phyloP scores from a whole-genome alignment of 2,329 filamentous ascomycete species.

The Xylariaceae sp. region DNA sequence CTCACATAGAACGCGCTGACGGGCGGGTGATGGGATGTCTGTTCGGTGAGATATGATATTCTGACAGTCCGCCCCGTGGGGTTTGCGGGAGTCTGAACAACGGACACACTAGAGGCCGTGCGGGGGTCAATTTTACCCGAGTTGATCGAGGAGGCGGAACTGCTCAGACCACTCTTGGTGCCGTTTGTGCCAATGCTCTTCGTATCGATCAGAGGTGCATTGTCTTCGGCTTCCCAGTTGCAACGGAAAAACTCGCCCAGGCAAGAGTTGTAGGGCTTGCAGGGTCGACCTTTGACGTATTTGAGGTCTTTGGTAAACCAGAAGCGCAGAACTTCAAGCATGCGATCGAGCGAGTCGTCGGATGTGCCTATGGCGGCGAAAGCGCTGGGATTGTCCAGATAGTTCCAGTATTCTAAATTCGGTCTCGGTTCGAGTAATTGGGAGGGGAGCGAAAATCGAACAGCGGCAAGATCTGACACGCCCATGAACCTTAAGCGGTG shows the following conservation, averaged over 20 bases:
- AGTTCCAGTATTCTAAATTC: constrained; percentile 99
- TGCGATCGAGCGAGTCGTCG: constrained; percentile 84
- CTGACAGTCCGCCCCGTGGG: constrained; percentile 54
- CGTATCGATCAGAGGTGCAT: constrained; percentile 59
- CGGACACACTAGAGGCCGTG: constrained; percentile 45
- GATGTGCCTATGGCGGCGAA: constrained; percentile 81
- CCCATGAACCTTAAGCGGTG: constrained; percentile 73
- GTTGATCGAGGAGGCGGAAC: constrained; percentile 45
- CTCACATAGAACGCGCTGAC: constrained; percentile 94
- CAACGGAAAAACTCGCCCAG: constrained; percentile 97
- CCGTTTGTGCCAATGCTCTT: constrained; percentile 33
- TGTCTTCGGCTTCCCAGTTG: constrained; percentile 89
- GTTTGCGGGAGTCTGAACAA: constrained; percentile 43
- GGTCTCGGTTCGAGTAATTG: constrained; percentile 94
- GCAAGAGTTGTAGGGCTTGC: constrained; percentile 98
- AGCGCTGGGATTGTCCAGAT: constrained; percentile 88
- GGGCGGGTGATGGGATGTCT: constrained; percentile 95
- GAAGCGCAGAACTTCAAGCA: constrained; percentile 90
- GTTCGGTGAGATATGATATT: constrained; percentile 92
- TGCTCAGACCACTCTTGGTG: constrained; percentile 30
- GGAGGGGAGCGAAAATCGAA: constrained; percentile 91
- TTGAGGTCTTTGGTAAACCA: constrained; percentile 99
- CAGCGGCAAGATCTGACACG: constrained; percentile 88
- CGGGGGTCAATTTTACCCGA: constrained; percentile 39
- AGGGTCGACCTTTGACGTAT: constrained; percentile 96